Percentiles rank a stretch among this genome's conserved stretches.
phyloP scores from a whole-genome alignment of 1,284 basidiomycete species.

The Apiotrichum mycotoxinovorans region DNA sequence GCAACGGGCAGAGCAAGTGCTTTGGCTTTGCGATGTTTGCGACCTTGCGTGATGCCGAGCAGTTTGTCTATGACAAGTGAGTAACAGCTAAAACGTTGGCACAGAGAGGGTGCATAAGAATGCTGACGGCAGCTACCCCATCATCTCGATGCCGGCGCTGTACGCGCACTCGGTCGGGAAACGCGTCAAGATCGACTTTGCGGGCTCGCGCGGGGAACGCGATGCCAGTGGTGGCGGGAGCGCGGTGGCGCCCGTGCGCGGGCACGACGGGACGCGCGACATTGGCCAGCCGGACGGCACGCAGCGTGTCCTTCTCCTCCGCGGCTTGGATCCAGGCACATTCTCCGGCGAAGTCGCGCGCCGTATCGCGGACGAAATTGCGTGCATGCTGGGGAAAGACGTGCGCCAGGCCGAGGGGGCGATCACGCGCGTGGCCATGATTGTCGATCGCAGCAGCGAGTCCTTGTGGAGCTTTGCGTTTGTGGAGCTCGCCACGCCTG shows the following conservation, averaged over 20 bases:
- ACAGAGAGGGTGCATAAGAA: conserved; percentile 17
- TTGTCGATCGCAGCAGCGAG: conserved; percentile 77
- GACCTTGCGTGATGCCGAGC: conserved; percentile 72
- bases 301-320: conserved; percentile 67
- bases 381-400: conserved; percentile 55
- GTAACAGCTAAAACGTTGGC: conserved; percentile 7
- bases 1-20: conserved; percentile 81
- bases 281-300: conserved; percentile 57
- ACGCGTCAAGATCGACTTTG: conserved; percentile 85
- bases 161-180: conserved; percentile 52
- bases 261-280: conserved; percentile 87
- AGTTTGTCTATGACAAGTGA: conserved; percentile 74
- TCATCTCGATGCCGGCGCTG: conserved; percentile 71
- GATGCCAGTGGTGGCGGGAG: neutral
- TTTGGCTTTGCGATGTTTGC: conserved; percentile 92
- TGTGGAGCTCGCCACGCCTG: conserved; percentile 77
- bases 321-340: conserved; percentile 80
- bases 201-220: conserved; percentile 41
- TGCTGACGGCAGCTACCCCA: conserved; percentile 58
- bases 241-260: neutral
- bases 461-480: conserved; percentile 88
- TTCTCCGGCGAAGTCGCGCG: conserved; percentile 55
- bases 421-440: conserved; percentile 76
- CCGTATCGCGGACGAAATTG: conserved; percentile 65
- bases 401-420: conserved; percentile 72